These are phyloP conservation scores for Blumeriella jaapii DNA, from an alignment of 2,329 filamentous ascomycete genomes.

Conservation along the genomic window DNA sequence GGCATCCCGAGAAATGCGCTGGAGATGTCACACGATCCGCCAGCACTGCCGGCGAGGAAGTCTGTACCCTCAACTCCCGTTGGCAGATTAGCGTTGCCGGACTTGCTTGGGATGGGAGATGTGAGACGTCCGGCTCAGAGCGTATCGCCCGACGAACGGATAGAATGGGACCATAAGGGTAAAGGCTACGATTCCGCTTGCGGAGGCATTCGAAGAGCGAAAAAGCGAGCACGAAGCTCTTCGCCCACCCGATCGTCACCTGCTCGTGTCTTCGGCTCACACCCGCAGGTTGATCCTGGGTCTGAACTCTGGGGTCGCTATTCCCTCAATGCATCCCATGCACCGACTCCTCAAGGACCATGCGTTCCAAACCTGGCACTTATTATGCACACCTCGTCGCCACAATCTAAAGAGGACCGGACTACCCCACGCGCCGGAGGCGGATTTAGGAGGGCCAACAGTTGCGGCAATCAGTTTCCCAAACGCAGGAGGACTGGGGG, in stretches of 20 bases:
- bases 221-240: conserved; percentile 62
- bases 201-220: conserved; percentile 33
- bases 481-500: conserved; percentile 48
- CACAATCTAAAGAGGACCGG: conserved; percentile 41
- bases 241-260: conserved; percentile 61
- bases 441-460: conserved; percentile 51
- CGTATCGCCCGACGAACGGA: conserved; percentile 47
- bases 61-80: conserved; percentile 35
- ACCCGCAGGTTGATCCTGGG: conserved; percentile 61
- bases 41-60: conserved; percentile 18
- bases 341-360: conserved; percentile 19
- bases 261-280: conserved; percentile 30
- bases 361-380: conserved; percentile 48
- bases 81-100: conserved; percentile 44
- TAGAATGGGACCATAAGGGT: conserved; percentile 45
- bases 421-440: conserved; percentile 32
- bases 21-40: conserved; percentile 9
- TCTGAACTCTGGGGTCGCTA: conserved; percentile 70
- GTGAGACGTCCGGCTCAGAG: conserved; percentile 35
- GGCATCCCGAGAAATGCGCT: too few relatives aligned
- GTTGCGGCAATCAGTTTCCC: conserved; percentile 59
- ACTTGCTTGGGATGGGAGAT: conserved; percentile 37
- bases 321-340: conserved; percentile 35
- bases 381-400: conserved; percentile 60
- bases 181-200: conserved; percentile 32